Base-by-base conservation (phyloP, 495 filamentous ascomycete genomes). In the Penicillium taxi region DNA sequence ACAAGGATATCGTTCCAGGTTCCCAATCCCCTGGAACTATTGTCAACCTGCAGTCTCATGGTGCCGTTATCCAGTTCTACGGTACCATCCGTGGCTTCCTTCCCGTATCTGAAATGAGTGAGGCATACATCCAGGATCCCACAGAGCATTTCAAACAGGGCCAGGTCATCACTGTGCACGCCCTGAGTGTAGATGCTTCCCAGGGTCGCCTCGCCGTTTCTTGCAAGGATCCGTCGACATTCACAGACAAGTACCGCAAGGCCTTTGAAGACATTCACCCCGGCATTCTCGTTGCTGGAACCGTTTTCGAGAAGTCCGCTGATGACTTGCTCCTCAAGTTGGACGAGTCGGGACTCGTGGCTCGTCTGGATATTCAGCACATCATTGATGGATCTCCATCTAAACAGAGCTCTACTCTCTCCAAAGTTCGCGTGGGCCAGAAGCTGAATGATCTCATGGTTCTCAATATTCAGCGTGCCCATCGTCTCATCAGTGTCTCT, bases 41-140 rank as follows among this genome's bases (percentile, higher is more conserved):
- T 34, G 66, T 94, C 44, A 91, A 78, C 29, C 57, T 96, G 9
- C 63, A 87, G 28, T 53, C 70, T 14, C 74, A 76, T 44, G 93
- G 91, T 39, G 91, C 90, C 9, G 75, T 93, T 14, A 84, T 96
- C 32, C 88, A 95, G 48, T 98, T 96, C 66, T 96, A 89, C 51
- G 86, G 87, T 15, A 59, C 68, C 6, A 63, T 96, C 25, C 74
- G 76, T 31, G 93, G 78, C 8, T 96, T 90, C 61, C 72, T 98
- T 37, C 90, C 91, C 1, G 78, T 93, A 2, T 82, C 84, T 2
- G 90, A 98, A 54, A 96, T 98, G 93, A 95, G 89, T 55, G 93
- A 96, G 53, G 84, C 88, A 9, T 96, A 80, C 57, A 95, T 98
- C 47, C 74, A 82, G 48, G 83, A 95, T 51, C 86, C 89, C 5